These are phyloP conservation scores for Gelatoporia subvermispora DNA, from an alignment of 768 basidiomycete species.

Conservation along the genomic window DNA sequence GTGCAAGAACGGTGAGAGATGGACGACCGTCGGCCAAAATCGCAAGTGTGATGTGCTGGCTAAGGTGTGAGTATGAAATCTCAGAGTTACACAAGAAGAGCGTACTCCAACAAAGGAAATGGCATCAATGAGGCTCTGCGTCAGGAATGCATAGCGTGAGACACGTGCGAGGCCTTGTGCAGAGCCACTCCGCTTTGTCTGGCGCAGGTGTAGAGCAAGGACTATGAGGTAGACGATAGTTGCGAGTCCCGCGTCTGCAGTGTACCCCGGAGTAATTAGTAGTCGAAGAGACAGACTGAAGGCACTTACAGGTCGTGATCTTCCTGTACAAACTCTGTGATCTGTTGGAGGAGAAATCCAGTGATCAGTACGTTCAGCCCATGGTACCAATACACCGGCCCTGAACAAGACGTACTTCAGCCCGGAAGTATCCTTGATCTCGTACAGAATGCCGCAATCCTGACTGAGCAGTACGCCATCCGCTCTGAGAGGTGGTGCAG, in stretches of 20 bases:
- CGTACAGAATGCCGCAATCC: slow-evolving; percentile 74
- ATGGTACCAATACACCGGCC: too few relatives aligned
- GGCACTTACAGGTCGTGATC: slow-evolving; percentile 39
- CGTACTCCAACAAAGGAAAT: slow-evolving; percentile 74
- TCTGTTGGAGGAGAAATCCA: slow-evolving; percentile 6
- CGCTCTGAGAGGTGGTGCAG: slow-evolving; percentile 50
- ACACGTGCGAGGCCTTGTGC: slow-evolving; percentile 75
- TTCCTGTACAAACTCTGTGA: slow-evolving; percentile 38
- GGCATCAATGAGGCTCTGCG: slow-evolving; percentile 75
- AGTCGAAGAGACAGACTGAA: neutral
- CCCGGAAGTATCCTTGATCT: slow-evolving; percentile 61
- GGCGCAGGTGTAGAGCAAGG: slow-evolving; percentile 64
- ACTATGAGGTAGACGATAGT: slow-evolving; percentile 62
- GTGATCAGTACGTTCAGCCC: neutral
- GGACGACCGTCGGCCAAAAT: slow-evolving; percentile 79
- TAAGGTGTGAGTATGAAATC: neutral
- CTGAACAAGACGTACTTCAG: slow-evolving; percentile 64
- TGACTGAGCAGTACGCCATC: slow-evolving; percentile 70
- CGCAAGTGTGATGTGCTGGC: slow-evolving; percentile 77
- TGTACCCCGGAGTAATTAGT: neutral
- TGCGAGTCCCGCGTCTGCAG: slow-evolving; percentile 67
- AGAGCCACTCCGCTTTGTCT: slow-evolving; percentile 70
- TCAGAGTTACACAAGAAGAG: neutral
- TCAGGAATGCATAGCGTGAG: slow-evolving; percentile 79
- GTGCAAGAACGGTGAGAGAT: slow-evolving; percentile 75